Evolutionary conservation across 1,284 basidiomycete species (phyloP).

Genomic region (Pisolithus thermaeus): DNA sequence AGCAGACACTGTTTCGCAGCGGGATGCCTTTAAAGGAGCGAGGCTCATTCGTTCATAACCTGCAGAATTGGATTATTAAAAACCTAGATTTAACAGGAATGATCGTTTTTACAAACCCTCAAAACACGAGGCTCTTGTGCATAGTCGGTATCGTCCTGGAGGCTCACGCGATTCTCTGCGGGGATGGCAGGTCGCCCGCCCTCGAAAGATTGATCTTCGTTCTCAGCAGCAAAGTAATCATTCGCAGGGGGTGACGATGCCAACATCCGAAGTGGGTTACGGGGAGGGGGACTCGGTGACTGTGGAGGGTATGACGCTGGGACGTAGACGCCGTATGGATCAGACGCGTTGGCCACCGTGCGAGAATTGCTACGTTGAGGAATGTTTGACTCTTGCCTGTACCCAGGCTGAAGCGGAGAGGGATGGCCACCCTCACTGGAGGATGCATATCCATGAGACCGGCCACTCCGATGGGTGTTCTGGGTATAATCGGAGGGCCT

Average conservation of each 20-base stretch:
- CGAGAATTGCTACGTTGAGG: slow-evolving; percentile 14
- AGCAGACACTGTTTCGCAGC: too few relatives aligned
- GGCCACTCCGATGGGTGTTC: slow-evolving; percentile 18
- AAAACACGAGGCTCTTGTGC: slow-evolving; percentile 22
- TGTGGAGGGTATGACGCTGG: slow-evolving; percentile 10
- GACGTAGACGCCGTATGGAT: slow-evolving; percentile 26
- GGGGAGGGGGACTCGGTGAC: slow-evolving; percentile 20
- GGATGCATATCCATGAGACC: slow-evolving; percentile 21
- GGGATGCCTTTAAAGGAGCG: slow-evolving; percentile 8
- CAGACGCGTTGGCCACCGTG: slow-evolving; percentile 8
- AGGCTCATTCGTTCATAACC: slow-evolving; percentile 45
- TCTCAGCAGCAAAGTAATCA: slow-evolving; percentile 4
- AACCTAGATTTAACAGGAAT: background rate
- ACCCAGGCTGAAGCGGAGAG: slow-evolving; percentile 18
- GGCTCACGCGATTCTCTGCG: slow-evolving; percentile 22
- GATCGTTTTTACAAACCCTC: slow-evolving; percentile 15
- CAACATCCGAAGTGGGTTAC: slow-evolving; percentile 16
- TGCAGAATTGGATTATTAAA: background rate
- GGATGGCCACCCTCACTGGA: slow-evolving; percentile 13
- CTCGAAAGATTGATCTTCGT: slow-evolving; percentile 10
- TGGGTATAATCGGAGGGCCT: slow-evolving; percentile 21
- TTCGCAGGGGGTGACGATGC: slow-evolving; percentile 11
- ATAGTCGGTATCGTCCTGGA: slow-evolving; percentile 26
- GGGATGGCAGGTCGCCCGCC: slow-evolving; percentile 6
- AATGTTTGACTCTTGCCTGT: slow-evolving; percentile 8